These are phyloP conservation scores for Yarrowia yakushimensis DNA, from an alignment of 805 yeast genomes.

Conservation along the genomic window DNA sequence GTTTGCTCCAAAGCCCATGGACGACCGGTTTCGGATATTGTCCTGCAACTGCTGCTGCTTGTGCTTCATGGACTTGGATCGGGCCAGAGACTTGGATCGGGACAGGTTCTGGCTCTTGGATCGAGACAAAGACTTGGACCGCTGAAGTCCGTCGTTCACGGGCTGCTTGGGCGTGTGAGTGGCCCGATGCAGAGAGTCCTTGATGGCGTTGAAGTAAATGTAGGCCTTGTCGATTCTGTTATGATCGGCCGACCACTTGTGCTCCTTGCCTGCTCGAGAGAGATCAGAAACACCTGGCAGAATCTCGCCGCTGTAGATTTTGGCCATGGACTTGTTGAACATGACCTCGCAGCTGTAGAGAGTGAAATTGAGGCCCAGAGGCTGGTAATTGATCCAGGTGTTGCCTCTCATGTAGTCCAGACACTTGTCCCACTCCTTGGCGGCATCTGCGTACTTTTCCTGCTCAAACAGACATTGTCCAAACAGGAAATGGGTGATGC, in stretches of 20 bases:
- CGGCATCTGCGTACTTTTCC: conserved; percentile 9
- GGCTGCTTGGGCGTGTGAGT: neutral
- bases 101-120: conserved; percentile 10
- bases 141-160: neutral
- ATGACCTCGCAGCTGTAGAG: conserved; percentile 20
- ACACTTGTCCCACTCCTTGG: conserved; percentile 8
- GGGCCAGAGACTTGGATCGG: neutral
- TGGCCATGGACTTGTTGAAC: conserved; percentile 7
- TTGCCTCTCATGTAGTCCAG: conserved; percentile 25
- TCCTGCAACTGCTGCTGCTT: conserved; percentile 23
- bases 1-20: conserved; percentile 23
- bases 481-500: conserved; percentile 5
- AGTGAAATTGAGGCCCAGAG: conserved; percentile 6
- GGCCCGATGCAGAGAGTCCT: conserved; percentile 6
- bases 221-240: conserved; percentile 20
- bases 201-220: conserved; percentile 5
- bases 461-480: conserved; percentile 17
- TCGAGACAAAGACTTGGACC: neutral
- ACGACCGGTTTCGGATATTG: conserved; percentile 19
- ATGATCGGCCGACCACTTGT: conserved; percentile 3
- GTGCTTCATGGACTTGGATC: conserved; percentile 9
- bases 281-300: neutral
- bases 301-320: neutral
- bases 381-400: conserved; percentile 23
- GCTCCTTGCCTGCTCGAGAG: neutral